Base-by-base conservation (phyloP, 441 rosid genomes). In the Mallotus japonicus region DNA sequence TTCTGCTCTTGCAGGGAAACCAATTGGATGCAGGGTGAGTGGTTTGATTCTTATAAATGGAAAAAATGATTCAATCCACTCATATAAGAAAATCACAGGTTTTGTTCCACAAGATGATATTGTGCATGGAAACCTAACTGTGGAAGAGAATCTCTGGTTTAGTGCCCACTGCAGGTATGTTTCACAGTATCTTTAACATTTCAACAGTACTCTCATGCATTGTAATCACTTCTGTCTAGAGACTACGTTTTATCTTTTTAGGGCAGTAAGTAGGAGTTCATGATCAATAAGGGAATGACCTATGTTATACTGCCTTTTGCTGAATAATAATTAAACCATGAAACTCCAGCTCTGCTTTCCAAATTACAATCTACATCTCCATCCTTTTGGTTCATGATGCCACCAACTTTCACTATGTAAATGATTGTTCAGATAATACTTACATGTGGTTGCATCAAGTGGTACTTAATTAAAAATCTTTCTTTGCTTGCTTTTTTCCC, bases 101-200 rank as follows among this genome's bases (percentile, higher is more conserved):
- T 95, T 89, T 80, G 99, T 95, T 63, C 98, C 97, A 62, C 97
- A 95, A 83, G 99, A 93, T 80, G 98, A 95, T 77, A 83, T 93
- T 40, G 99, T 93, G 75, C 97, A 95, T 76, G 97, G 99, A 73
- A 88, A 93, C 85, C 84, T 95, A 86, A 95, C 99, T 0, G 95
- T 95, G 49, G 99, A 91, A 73, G 99, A 91, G 85, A 95, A 93
- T 80, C 88, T 95, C 64, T 89, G 97, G 95, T 93, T 93, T 84
- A 92, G 91, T 77, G 99, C 99, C 40, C 83, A 83, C 60, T 95
- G 98, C 86, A 90, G 95, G 95, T 85, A 82, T n/a, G 69, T 61
- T 34, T 56, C 24, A 28, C 64, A 70, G 65, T 17, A 5, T 49
- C 54, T 72, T 34, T 37, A 44, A 49, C 42, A 47, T 69, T 62